These are phyloP conservation scores for Nicotiana noctiflora DNA, from an alignment of 257 asterid species.

Conservation along the genomic window DNA sequence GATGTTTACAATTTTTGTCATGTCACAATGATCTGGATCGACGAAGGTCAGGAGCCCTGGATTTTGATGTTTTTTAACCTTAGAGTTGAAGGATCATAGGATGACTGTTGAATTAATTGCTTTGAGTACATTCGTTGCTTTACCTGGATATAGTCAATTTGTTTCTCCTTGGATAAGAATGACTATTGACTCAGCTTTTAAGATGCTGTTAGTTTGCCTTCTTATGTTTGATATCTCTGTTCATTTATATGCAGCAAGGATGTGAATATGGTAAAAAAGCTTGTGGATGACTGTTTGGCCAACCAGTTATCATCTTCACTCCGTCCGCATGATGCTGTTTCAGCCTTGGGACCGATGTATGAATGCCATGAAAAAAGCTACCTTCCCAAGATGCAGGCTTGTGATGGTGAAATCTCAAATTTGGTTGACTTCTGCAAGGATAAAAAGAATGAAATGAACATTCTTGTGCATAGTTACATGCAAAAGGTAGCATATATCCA, in stretches of 20 bases:
- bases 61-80: not conserved
- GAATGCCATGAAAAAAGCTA: conserved; percentile 71
- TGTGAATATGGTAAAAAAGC: conserved; percentile 84
- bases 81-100: not conserved
- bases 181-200: not conserved
- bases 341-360: conserved; percentile 97
- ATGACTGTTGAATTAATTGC: not conserved
- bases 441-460: conserved; percentile 84
- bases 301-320: conserved; percentile 71
- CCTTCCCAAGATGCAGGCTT: conserved; percentile 77
- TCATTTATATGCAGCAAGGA: conserved; percentile 68
- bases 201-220: not conserved
- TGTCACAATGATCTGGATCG: not conserved
- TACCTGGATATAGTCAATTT: not conserved
- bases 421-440: conserved; percentile 68
- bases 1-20: not conserved
- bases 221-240: not conserved
- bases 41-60: not conserved
- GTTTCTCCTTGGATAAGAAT: not conserved
- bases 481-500: conserved; percentile 89
- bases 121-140: not conserved
- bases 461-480: conserved; percentile 78
- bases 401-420: conserved; percentile 56
- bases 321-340: conserved; percentile 98
- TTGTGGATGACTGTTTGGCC: conserved; percentile 80